A percentile compares a stretch with the other conserved stretches of the same genome.
These are phyloP conservation scores for Candida nanaspora DNA, from an alignment of 805 yeast species.

Conservation along the genomic window DNA sequence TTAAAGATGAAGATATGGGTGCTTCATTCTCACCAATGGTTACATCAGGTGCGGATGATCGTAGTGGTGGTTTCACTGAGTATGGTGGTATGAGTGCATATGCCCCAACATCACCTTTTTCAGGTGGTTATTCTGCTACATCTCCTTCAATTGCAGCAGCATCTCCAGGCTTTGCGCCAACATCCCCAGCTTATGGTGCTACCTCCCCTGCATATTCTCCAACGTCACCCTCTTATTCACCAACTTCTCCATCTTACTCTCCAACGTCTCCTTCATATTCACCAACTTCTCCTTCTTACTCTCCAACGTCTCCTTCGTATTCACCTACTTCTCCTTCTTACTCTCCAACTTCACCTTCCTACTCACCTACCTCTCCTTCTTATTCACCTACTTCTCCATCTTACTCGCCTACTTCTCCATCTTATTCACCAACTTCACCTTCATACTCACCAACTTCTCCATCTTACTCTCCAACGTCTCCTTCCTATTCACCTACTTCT, in stretches of 20 bases:
- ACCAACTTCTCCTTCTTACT: conserved; percentile 46
- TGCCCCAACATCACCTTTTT: conserved; percentile 51
- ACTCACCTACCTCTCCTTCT: conserved; percentile 70
- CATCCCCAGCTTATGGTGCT: conserved; percentile 43
- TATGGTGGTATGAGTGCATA: conserved; percentile 58
- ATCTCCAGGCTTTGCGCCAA: conserved; percentile 48
- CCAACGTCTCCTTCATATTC: conserved; percentile 44
- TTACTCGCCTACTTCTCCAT: conserved; percentile 66
- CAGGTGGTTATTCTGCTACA: conserved; percentile 43
- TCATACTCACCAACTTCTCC: conserved; percentile 72
- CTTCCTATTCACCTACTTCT: conserved; percentile 58
- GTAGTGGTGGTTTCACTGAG: conserved; percentile 79
- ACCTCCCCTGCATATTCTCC: conserved; percentile 53
- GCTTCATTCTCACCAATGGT: conserved; percentile 89
- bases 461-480: conserved; percentile 50
- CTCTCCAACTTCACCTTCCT: conserved; percentile 51
- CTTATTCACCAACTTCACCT: conserved; percentile 76
- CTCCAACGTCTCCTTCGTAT: conserved; percentile 61
- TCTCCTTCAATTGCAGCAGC: conserved; percentile 44
- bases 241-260: conserved; percentile 41
- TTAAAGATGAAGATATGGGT: conserved; percentile 55
- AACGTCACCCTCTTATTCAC: conserved; percentile 41
- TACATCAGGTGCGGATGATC: conserved; percentile 76
- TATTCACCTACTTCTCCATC: conserved; percentile 66
- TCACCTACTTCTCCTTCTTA: conserved; percentile 73